A percentile compares a stretch with the other conserved stretches of the same genome.
These are phyloP conservation scores for Eutypa lata DNA, from an alignment of 2,329 filamentous ascomycete genomes.

Conservation along the genomic window DNA sequence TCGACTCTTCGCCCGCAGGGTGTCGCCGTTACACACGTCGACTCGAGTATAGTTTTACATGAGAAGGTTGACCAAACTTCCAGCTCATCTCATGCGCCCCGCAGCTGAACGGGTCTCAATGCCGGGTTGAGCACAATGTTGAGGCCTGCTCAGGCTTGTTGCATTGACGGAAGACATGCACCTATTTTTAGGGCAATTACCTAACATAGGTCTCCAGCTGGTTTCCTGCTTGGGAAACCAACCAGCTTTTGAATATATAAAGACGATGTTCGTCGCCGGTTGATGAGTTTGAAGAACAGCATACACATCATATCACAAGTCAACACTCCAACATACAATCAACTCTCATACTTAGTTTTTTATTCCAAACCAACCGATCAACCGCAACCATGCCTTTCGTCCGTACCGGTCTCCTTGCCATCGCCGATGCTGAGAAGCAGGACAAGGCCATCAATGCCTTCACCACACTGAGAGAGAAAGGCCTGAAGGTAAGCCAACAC, in stretches of 20 bases:
- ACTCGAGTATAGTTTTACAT: background rate
- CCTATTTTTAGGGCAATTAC: background rate
- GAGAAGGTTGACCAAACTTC: background rate
- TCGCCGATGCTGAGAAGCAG: background rate
- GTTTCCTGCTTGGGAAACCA: background rate
- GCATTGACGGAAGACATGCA: too few species aligned
- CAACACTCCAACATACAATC: background rate
- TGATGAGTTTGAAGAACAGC: background rate
- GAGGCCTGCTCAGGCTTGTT: background rate
- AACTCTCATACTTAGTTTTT: too few species aligned
- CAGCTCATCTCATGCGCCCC: background rate
- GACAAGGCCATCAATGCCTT: background rate
- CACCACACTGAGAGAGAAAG: background rate
- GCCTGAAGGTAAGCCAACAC: background rate
- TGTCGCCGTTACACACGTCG: background rate
- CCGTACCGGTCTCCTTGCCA: background rate
- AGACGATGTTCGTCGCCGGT: background rate
- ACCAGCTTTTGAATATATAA: background rate
- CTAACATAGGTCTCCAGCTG: too few species aligned
- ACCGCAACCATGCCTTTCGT: background rate
- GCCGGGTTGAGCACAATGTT: background rate
- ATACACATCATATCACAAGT: background rate
- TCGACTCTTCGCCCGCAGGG: background rate
- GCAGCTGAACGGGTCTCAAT: background rate
- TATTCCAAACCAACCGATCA: background rate